Percentiles rank a stretch among this genome's conserved stretches.
These are phyloP conservation scores for Wakefieldia striispora DNA, from an alignment of 768 basidiomycete genomes.

Conservation along the genomic window DNA sequence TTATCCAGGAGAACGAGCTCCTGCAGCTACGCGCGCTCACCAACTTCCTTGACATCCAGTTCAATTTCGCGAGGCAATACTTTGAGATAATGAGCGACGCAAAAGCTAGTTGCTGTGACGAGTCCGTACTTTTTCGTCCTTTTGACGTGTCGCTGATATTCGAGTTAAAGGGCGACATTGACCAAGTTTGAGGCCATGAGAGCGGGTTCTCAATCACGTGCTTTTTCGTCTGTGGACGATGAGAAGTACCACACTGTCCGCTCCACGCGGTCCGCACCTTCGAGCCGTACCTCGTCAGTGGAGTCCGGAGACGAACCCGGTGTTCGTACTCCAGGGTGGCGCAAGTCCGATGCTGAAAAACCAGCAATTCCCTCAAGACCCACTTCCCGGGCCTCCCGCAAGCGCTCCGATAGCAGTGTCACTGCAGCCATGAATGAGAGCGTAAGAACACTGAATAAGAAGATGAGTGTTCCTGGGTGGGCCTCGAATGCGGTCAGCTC, in stretches of 20 bases:
- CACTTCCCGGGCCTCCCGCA: constrained; percentile 58
- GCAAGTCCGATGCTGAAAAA: constrained; percentile 42
- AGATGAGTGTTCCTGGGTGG: constrained; percentile 46
- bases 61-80: constrained; percentile 72
- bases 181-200: constrained; percentile 26
- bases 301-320: constrained; percentile 39
- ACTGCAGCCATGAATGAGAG: constrained; percentile 38
- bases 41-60: constrained; percentile 67
- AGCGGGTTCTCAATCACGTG: constrained; percentile 15
- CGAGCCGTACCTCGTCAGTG: constrained; percentile 19
- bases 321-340: constrained; percentile 25
- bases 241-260: constrained; percentile 33
- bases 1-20: constrained; percentile 77
- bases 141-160: constrained; percentile 5
- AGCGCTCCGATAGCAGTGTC: constrained; percentile 57
- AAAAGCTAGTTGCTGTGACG: constrained; percentile 62
- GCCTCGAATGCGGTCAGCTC: constrained; percentile 64
- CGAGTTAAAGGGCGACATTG: constrained; percentile 27
- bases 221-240: constrained; percentile 19
- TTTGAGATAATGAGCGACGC: constrained; percentile 70
- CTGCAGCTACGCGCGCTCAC: constrained; percentile 70
- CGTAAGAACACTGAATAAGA: constrained; percentile 38
- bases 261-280: constrained; percentile 31
- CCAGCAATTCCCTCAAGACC: constrained; percentile 54
- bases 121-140: constrained; percentile 39